Base-by-base conservation (phyloP, 2,329 filamentous ascomycete species). In the Sclerotiophoma versabilis region DNA sequence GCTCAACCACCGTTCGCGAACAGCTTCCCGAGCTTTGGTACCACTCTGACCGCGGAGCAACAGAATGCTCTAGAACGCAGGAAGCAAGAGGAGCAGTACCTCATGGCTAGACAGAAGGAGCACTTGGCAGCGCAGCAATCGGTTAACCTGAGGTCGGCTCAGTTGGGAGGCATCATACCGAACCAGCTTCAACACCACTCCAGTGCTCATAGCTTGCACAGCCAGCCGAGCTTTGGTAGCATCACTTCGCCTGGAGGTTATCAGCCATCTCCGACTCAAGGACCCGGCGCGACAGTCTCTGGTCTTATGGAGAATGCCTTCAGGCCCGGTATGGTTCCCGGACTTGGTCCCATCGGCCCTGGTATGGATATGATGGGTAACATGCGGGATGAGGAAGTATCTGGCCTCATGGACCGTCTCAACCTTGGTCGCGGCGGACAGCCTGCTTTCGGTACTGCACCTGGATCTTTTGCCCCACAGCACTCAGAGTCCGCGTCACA, bases 61-160 rank as follows among this genome's bases (percentile, higher is more conserved):
- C 95, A 99, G 73, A 99, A 99, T 77, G 96, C 96, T 32, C 81
- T 99, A 1, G 95, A 99, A 78, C 86, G 95, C 48, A 85, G 95
- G 46, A 99, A 99, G 80, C 95, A 99, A 74, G 95, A 99, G 76
- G 96, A 99, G 71, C 95, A 99, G 73, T 96, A 95, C 73, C 82
- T 96, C 29, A 96, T 98, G 86, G 95, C 96, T 38, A 89, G 95
- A 34, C 95, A 99, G 75, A 92, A 96, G 64, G 95, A 99, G 73
- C 91, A 92, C 64, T 84, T 97, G 49, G 90, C 92, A 59, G 90
- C 92, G 60, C 92, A 96, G 70, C 92, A 96, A 69, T 83, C 85
- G 6, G 87, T 92, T 54, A 82, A 87, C 44, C 88, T 86, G 74
- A 86, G 87, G 61, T 84, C 93, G 71, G 88, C 91, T 71, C 88